phyloP scores from a whole-genome alignment of 2,329 filamentous ascomycete species.

The Phoma sp. region DNA sequence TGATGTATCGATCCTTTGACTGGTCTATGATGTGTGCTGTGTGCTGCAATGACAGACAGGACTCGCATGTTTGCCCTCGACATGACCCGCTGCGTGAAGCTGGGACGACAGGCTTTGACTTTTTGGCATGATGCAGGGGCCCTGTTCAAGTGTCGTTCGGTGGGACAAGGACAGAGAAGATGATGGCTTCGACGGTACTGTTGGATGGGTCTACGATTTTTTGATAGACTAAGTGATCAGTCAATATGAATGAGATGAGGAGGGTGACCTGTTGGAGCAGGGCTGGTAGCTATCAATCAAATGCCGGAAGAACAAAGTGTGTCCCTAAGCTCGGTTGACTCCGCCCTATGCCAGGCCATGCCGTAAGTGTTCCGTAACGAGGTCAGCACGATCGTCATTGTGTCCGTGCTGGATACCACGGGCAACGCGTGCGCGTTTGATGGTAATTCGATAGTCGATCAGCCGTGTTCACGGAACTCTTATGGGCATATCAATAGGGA shows the following conservation, averaged over 20 bases:
- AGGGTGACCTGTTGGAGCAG: slow-evolving; percentile 15
- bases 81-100: too few species aligned
- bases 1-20: slow-evolving; percentile 17
- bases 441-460: slow-evolving; percentile 10
- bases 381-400: slow-evolving; percentile 33
- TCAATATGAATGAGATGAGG: slow-evolving; percentile 10
- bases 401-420: slow-evolving; percentile 26
- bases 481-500: neutral
- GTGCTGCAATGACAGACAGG: slow-evolving; percentile 33
- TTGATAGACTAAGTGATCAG: slow-evolving; percentile 23
- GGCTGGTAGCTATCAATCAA: slow-evolving; percentile 30
- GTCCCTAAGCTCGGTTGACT: slow-evolving; percentile 30
- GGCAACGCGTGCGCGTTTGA: slow-evolving; percentile 19
- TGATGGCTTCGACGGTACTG: neutral
- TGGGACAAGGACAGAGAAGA: too few species aligned
- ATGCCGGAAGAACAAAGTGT: slow-evolving; percentile 25
- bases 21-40: neutral
- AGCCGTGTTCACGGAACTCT: slow-evolving; percentile 3
- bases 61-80: too few species aligned
- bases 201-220: slow-evolving; percentile 8
- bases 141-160: too few species aligned
- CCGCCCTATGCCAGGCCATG: slow-evolving; percentile 23
- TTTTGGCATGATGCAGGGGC: too few species aligned
- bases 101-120: neutral
- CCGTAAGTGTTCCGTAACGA: slow-evolving; percentile 36